phyloP scores from a whole-genome alignment of 352 stramenopile genomes.

The Elongisporangium senticosum region DNA sequence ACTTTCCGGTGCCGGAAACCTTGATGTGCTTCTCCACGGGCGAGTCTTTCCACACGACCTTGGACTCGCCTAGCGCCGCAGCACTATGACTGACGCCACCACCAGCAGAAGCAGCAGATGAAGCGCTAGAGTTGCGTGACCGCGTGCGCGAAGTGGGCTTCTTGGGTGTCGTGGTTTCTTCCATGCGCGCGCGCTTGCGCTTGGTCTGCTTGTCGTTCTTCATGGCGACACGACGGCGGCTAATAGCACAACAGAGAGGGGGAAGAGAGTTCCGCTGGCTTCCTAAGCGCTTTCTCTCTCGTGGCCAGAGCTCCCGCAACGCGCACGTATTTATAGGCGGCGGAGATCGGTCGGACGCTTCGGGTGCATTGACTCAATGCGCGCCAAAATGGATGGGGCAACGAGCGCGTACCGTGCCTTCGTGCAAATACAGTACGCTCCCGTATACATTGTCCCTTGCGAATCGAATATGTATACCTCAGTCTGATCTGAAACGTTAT shows the following conservation, averaged over 20 bases:
- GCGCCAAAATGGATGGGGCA: not conserved
- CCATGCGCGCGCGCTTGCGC: conserved; percentile 43
- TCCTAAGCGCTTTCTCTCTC: not conserved
- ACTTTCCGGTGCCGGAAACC: conserved; percentile 61
- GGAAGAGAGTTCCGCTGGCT: not conserved
- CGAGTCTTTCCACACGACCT: conserved; percentile 80
- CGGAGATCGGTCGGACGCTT: not conserved
- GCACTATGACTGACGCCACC: conserved; percentile 10
- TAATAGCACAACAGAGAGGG: not conserved
- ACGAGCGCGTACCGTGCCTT: not conserved
- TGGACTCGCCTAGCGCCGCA: conserved; percentile 17
- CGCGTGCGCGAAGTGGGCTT: conserved; percentile 1
- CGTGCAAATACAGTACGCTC: not conserved
- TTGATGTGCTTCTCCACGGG: conserved; percentile 76
- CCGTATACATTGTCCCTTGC: too few species aligned
- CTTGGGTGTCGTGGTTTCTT: conserved; percentile 21
- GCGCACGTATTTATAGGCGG: not conserved
- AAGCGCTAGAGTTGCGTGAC: conserved; percentile 2
- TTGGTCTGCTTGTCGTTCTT: conserved; percentile 19
- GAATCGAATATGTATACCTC: not conserved
- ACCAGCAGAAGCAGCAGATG: conserved; percentile 4
- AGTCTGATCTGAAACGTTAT: not conserved
- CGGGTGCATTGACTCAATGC: not conserved
- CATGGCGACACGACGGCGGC: not conserved
- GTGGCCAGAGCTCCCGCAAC: not conserved